Percentiles rank a stretch among this genome's conserved stretches.
Evolutionary conservation across 2,329 filamentous ascomycete species (phyloP).

Genomic region (Metarhizium brunneum): DNA sequence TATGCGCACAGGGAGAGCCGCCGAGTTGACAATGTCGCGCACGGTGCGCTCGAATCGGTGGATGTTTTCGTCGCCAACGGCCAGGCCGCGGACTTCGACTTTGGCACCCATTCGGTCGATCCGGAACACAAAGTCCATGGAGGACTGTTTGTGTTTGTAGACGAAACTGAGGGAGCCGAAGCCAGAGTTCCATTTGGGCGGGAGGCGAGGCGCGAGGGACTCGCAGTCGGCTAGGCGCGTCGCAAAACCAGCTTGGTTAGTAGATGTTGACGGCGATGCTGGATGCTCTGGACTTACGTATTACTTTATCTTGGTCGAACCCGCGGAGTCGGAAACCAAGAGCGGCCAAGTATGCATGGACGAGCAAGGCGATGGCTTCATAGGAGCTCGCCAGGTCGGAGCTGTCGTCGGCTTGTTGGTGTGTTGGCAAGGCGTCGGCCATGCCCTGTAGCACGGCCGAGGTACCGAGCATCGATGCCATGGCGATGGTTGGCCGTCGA

Average conservation of each 20-base stretch:
- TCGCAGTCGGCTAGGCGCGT: conserved; percentile 34
- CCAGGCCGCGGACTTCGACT: conserved; percentile 74
- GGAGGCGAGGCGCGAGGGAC: conserved; percentile 53
- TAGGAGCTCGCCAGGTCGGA: conserved; percentile 61
- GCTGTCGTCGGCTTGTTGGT: conserved; percentile 40
- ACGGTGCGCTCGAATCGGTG: conserved; percentile 62
- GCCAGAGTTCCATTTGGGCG: conserved; percentile 69
- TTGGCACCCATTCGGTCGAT: conserved; percentile 74
- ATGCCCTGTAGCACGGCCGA: conserved; percentile 42
- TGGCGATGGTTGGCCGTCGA: conserved; percentile 3
- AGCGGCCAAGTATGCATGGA: conserved; percentile 73
- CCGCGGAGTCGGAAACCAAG: conserved; percentile 75
- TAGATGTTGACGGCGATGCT: neutral
- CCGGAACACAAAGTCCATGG: conserved; percentile 75
- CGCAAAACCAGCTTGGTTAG: conserved; percentile 1
- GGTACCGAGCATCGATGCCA: conserved; percentile 18
- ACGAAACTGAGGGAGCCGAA: conserved; percentile 69
- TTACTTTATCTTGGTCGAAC: conserved; percentile 71
- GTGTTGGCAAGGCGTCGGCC: conserved; percentile 50
- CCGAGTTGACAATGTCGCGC: conserved; percentile 63
- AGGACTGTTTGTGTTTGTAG: conserved; percentile 78
- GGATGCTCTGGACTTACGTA: conserved; percentile 39
- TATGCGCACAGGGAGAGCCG: conserved; percentile 47
- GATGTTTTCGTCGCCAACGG: conserved; percentile 71
- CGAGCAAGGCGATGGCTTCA: conserved; percentile 75